Evolutionary conservation across 345 rosid species (phyloP), one percentile per base, ranked within the genome.

Genomic region (Gossypium anomalum): DNA sequence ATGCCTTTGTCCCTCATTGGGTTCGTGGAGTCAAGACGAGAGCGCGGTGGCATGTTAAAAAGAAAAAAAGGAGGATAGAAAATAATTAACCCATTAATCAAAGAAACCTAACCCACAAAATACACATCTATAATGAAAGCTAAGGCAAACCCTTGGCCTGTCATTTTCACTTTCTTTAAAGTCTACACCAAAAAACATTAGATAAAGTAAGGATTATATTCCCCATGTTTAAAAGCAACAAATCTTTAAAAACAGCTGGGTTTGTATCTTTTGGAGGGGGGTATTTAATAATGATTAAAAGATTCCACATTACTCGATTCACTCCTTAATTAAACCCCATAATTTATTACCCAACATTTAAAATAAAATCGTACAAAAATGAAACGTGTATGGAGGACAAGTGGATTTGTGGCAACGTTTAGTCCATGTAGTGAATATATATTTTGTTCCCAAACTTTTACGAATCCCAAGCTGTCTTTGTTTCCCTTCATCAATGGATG

Each of bases 191-290:
- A 44, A 61, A 49, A 60, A 23, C 44, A 61, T 15, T 19, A 65
- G 52, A 53, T 74, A 83, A 81, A 83, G 80, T 34, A 62, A 38
- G 74, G 63, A 34, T 81, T 71, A 77, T 83, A 74, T 44, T 66
- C 67, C 41, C 80, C 67, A 29, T 57, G 47, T 65, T 52, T 67
- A 47, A 78, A 58, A 62, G 81, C 81, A 84, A 72, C 65, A 76
- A 83, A 81, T 79, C 80, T 83, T 73, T 68, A 22, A 79, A 56
- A 82, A 80, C 92, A 83, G 73, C 89, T 84, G 79, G 71, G 75
- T 79, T 77, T 12, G 38, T 12, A 58, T 58, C 62, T 22, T 58
- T 58, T 1, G 62, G 62, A 23, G 8, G 34, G 34, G 10, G 0
- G 7, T 56, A 56, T 56, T 57, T 12, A 58, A 58, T 23, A 58